Evolutionary conservation across 495 filamentous ascomycete genomes (phyloP).

Genomic region (Neurospora sp.): DNA sequence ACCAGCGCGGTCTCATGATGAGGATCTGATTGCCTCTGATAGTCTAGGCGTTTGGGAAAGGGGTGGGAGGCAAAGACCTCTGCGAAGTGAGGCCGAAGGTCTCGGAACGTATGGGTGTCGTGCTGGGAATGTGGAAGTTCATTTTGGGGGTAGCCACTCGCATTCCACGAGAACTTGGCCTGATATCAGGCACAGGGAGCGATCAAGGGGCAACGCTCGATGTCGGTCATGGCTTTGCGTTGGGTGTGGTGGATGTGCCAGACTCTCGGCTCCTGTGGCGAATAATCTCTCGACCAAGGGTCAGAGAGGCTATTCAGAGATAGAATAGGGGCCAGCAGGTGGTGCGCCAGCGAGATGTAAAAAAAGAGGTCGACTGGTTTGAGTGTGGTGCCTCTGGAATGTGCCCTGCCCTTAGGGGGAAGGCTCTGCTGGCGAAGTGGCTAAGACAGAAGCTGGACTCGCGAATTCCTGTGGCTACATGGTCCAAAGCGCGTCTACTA

Average conservation of each 20-base stretch:
- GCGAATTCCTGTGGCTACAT: neutral
- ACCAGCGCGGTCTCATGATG: neutral
- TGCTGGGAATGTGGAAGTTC: neutral
- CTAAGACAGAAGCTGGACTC: neutral
- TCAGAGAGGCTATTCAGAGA: neutral
- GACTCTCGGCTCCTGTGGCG: neutral
- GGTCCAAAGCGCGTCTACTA: neutral
- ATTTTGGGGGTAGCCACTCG: neutral
- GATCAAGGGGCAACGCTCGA: neutral
- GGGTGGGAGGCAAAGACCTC: neutral
- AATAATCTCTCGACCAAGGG: neutral
- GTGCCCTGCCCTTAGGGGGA: neutral
- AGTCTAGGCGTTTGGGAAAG: neutral
- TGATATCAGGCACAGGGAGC: neutral
- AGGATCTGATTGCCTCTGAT: neutral
- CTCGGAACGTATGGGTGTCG: neutral
- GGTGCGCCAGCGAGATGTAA: too few species aligned
- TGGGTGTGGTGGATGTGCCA: neutral
- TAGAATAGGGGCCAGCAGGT: too few species aligned
- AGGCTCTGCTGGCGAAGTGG: neutral
- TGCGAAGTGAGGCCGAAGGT: neutral
- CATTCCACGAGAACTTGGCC: neutral
- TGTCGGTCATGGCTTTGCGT: neutral
- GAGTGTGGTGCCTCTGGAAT: neutral
- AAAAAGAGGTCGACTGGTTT: too few species aligned